Evolutionary conservation across 805 yeast genomes (phyloP), one percentile per base, ranked within the genome.

Genomic region (Candida tibetensis): DNA sequence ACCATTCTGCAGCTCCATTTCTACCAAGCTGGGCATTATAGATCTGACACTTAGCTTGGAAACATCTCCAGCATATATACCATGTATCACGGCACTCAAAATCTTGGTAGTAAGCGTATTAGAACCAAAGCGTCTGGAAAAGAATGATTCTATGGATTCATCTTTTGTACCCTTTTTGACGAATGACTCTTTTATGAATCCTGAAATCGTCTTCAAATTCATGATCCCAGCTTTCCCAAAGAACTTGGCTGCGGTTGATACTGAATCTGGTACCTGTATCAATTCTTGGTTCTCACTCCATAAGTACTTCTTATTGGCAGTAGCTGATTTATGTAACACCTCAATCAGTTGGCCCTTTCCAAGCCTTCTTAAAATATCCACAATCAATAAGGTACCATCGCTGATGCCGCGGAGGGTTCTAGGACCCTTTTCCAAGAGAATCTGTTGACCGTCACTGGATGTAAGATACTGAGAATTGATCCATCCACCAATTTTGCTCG

Each of bases 401-500:
- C 88, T 84, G 4, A 77, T 77, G 0, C 96, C 95, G 42, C 96
- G 66, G 30, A 93, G 64, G 0, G 98, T 93, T 34, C 98, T 66
- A 0, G 99, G 98, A 0, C 98, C 99, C 45, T 82, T 83, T 51
- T 93, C 98, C 21, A 87, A 58, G 2, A 71, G 42, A 0, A 73
- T 57, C 5, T 51, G 48, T 8, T 47, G 50, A 14, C 42, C 49
- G 4, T 42, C 44, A 34, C 44, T 45, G 9, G 53, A 66, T 18
- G 50, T 50, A 53, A 66, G 33, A 10, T 45, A 48, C 40, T 74
- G 66, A 1, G 88, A 72, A 30, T 72, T 61, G 53, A 91, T 85
- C 75, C 85, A 90, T 0, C 99, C 99, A 10, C 96, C 97, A 4
- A 77, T 60, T 28, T 78, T 63, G 1, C 51, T 38, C 1, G 69